Percentiles rank a stretch among this genome's conserved stretches.
Evolutionary conservation across 202 grass and related monocot genomes (phyloP).

Genomic region (Eragrostis tef): DNA sequence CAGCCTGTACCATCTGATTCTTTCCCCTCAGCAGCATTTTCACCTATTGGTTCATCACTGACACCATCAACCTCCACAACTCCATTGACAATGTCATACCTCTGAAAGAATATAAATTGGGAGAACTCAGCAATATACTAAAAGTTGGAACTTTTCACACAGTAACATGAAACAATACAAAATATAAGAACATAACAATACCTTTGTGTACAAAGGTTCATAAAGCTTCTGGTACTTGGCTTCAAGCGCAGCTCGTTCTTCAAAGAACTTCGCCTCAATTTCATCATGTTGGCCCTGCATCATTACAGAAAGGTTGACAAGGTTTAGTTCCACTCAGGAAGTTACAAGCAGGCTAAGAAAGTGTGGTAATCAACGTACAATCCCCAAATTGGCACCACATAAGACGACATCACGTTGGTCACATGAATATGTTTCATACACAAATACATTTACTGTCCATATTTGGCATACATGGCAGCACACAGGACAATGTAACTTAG

Average conservation of each 20-base stretch:
- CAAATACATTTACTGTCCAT: neutral
- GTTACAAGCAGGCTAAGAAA: neutral
- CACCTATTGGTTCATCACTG: conserved; percentile 52
- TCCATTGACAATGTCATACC: conserved; percentile 93
- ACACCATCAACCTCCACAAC: conserved; percentile 72
- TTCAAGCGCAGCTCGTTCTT: conserved; percentile 83
- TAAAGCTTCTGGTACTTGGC: conserved; percentile 96
- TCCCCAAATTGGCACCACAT: neutral
- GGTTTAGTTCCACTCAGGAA: neutral
- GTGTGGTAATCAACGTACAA: neutral
- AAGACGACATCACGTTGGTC: neutral
- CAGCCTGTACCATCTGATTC: conserved; percentile 50
- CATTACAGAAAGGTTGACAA: conserved; percentile 7
- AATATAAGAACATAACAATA: conserved; percentile 22
- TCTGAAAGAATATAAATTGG: conserved; percentile 44
- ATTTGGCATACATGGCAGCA: neutral
- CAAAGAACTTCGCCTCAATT: conserved; percentile 85
- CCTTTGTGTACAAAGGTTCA: conserved; percentile 87
- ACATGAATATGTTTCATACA: conserved; percentile 8
- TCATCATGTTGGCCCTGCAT: conserved; percentile 79
- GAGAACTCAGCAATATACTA: neutral
- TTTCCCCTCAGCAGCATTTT: conserved; percentile 59
- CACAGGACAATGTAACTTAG: no score
- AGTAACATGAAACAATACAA: conserved; percentile 1
- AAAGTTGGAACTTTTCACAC: neutral